Percentiles rank a stretch among this genome's conserved stretches.
phyloP scores from a whole-genome alignment of 192 early-diverging fungal species.

The Coemansia biformis region DNA sequence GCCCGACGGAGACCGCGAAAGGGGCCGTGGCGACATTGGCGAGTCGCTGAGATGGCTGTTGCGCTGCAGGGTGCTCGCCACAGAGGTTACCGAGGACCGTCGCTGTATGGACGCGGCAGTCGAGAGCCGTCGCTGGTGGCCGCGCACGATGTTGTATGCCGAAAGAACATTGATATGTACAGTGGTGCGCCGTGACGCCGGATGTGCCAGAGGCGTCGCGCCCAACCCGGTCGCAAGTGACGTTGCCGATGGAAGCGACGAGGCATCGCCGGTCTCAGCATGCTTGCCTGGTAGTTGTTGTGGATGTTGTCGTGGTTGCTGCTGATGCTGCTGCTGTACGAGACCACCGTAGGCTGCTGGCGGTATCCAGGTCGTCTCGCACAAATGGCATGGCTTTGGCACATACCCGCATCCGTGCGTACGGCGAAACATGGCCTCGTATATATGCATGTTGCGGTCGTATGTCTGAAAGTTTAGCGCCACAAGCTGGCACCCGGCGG shows the following conservation, averaged over 20 bases:
- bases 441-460: constrained; percentile 77
- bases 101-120: constrained; percentile 3
- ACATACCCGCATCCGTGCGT: constrained; percentile 77
- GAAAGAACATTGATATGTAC: constrained; percentile 40
- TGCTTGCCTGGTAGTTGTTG: too few species aligned
- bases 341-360: not conserved
- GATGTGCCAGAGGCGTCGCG: not conserved
- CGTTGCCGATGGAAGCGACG: not conserved
- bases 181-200: constrained; percentile 20
- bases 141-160: constrained; percentile 22
- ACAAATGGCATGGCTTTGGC: constrained; percentile 59
- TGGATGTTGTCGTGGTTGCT: too few species aligned
- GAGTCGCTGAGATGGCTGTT: constrained; percentile 3
- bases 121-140: constrained; percentile 2
- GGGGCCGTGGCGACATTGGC: constrained; percentile 8
- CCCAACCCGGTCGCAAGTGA: too few species aligned
- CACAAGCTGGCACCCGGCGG: constrained; percentile 74
- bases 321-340: too few species aligned
- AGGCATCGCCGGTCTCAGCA: not conserved
- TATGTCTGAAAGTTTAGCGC: constrained; percentile 85
- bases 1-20: constrained; percentile 37
- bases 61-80: constrained; percentile 2
- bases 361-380: constrained; percentile 1
- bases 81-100: constrained; percentile 24
- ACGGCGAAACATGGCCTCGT: constrained; percentile 74